Evolutionary conservation across 106 monocot genomes (phyloP), one percentile per base, ranked within the genome.

Genomic region (Dactylorhiza incarnata): DNA sequence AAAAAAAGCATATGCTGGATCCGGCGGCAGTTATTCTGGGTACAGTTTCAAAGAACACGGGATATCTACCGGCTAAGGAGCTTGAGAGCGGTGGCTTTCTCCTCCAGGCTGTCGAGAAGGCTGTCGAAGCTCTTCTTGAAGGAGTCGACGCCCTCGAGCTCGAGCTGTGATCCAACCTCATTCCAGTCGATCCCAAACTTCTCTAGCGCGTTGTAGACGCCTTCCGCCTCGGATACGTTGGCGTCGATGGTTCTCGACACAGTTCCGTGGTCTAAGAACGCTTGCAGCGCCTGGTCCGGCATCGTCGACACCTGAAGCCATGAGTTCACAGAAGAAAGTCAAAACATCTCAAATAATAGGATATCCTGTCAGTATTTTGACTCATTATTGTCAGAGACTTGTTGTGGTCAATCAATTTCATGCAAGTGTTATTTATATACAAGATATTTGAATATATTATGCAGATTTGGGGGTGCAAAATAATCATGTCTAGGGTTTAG

Each of bases 121-220:
- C 92, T 93, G 50, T 96, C 96, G 50, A 96, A 93, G 77, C 90
- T 91, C 90, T 96, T 93, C 84, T 89, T 91, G 79, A 96, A 93
- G 25, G 91, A 93, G 13, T 87, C 90, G 4, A 96, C 96, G 4
- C 96, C 95, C 77, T 96, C 93, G 1, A 52, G 45, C 73, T 96
- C 93, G 9, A 96, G 89, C 71, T 87, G 85, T 3, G 53, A 5
- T 5, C 90, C 93, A 3, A 96, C 95, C 58, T 89, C 85, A 14
- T 75, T 75, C 93, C 91, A 96, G 73, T 91, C 73, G 1, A 96
- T 83, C 0, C 96, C 96, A 0, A 91, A 25, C 77, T 93, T 93
- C 79, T 93, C 90, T 9, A 96, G 84, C 0, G 93, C 89, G n/a
- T 83, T 89, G 85, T 93, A 91, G 23, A 93, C 70, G 9, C 89